Evolutionary conservation across 805 yeast genomes (phyloP).

Genomic region (Pichia californica): DNA sequence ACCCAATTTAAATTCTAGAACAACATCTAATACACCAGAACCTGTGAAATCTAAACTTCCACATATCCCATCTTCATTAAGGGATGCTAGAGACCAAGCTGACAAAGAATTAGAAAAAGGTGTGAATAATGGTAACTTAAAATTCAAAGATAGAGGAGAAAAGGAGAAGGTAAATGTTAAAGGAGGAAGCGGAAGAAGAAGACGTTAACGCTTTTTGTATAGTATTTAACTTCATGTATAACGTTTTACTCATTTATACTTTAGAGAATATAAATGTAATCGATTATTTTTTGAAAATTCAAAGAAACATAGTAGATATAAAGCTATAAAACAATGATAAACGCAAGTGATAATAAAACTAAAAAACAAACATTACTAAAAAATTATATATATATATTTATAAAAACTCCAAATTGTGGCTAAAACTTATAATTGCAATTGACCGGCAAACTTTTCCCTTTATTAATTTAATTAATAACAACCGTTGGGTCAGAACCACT

Average conservation of each 20-base stretch:
- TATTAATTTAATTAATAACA: background rate
- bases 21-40: slow-evolving; percentile 19
- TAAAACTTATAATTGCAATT: background rate
- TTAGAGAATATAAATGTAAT: no score
- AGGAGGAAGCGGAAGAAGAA: slow-evolving; percentile 10
- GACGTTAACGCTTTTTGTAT: background rate
- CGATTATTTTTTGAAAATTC: no score
- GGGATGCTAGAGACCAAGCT: slow-evolving; percentile 24
- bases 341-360: no score
- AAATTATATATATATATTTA: background rate
- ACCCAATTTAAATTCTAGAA: slow-evolving; percentile 18
- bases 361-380: background rate
- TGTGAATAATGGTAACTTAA: slow-evolving; percentile 9
- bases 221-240: no score
- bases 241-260: no score
- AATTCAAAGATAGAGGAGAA: slow-evolving; percentile 12
- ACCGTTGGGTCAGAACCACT: slow-evolving; percentile 62
- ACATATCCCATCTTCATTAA: slow-evolving; percentile 8
- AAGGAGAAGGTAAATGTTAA: no score
- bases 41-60: slow-evolving; percentile 2
- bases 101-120: slow-evolving; percentile 24
- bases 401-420: background rate
- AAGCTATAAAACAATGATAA: no score
- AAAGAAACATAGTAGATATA: no score
- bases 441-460: background rate